Evolutionary conservation across 2,329 filamentous ascomycete genomes (phyloP).

Genomic region (Xylaria digitata): DNA sequence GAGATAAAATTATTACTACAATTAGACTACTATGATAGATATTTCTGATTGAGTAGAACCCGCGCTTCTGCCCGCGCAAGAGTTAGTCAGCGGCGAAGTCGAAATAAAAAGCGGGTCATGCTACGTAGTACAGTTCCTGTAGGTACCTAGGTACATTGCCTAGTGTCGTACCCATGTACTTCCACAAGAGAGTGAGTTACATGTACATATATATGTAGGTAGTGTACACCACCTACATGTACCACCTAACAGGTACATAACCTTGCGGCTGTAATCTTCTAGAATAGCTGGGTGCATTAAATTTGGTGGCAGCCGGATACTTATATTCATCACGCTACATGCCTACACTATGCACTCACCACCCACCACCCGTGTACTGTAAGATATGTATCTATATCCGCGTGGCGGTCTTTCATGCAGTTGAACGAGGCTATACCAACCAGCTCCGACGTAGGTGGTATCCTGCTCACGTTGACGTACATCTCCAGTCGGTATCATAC

Average conservation of each 20-base stretch:
- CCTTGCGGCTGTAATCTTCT: too few species aligned
- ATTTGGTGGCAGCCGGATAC: too few species aligned
- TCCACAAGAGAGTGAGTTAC: too few species aligned
- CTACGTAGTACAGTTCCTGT: constrained; percentile 29
- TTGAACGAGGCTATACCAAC: constrained; percentile 24
- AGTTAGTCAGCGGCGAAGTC: constrained; percentile 28
- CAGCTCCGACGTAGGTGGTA: not conserved
- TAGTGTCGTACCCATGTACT: too few species aligned
- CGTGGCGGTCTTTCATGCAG: not conserved
- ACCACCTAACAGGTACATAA: too few species aligned
- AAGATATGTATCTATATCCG: constrained; percentile 12
- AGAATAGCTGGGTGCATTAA: too few species aligned
- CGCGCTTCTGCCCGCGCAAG: not conserved
- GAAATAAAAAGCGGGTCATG: constrained; percentile 20
- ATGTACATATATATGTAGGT: too few species aligned
- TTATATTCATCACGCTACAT: not conserved
- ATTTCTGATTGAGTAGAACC: constrained; percentile 32
- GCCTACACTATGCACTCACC: not conserved
- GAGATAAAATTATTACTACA: not conserved
- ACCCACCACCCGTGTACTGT: not conserved
- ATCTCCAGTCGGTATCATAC: constrained; percentile 11
- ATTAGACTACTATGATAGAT: not conserved
- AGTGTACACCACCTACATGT: too few species aligned
- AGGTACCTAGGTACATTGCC: too few species aligned
- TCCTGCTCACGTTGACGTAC: constrained; percentile 24